These are phyloP conservation scores for Bolboschoenoplectus hybrid DNA, from an alignment of 202 grass and related monocot genomes.

Conservation along the genomic window DNA sequence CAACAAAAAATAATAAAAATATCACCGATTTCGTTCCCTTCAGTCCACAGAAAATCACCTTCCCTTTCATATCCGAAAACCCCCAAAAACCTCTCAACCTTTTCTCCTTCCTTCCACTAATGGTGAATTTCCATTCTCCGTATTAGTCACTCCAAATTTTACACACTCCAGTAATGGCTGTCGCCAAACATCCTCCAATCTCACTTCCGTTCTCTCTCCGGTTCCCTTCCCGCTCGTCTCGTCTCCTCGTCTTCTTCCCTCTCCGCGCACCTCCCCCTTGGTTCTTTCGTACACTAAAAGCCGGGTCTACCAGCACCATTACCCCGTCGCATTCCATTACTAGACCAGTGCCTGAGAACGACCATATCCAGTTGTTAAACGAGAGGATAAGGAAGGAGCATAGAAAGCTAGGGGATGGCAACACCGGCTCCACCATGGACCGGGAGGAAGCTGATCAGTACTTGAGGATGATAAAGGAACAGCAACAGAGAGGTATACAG, in stretches of 20 bases:
- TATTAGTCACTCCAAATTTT: neutral
- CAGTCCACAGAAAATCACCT: constrained; percentile 20
- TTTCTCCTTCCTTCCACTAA: neutral
- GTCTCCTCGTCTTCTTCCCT: constrained; percentile 26
- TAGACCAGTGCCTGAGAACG: constrained; percentile 41
- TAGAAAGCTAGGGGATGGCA: constrained; percentile 31
- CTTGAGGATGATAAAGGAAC: constrained; percentile 70
- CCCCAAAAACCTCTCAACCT: constrained; percentile 39
- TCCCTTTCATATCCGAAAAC: constrained; percentile 47
- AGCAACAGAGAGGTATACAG: constrained; percentile 78
- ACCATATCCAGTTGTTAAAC: constrained; percentile 72
- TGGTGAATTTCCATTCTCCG: constrained; percentile 33
- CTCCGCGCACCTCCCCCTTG: constrained; percentile 37
- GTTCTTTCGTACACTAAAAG: constrained; percentile 42
- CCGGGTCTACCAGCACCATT: constrained; percentile 11
- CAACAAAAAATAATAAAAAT: constrained; percentile 19
- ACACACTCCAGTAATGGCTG: constrained; percentile 34
- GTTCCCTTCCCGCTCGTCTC: neutral
- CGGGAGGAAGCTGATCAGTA: constrained; percentile 46
- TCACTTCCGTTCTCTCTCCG: constrained; percentile 16
- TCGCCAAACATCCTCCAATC: constrained; percentile 3
- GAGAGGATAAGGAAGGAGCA: constrained; percentile 55
- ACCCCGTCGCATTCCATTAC: constrained; percentile 15
- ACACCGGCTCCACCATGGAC: constrained; percentile 19
- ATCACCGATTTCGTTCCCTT: neutral